These are phyloP conservation scores for Papiliotrema nemorosa DNA, from an alignment of 1,284 basidiomycete genomes.

Conservation along the genomic window DNA sequence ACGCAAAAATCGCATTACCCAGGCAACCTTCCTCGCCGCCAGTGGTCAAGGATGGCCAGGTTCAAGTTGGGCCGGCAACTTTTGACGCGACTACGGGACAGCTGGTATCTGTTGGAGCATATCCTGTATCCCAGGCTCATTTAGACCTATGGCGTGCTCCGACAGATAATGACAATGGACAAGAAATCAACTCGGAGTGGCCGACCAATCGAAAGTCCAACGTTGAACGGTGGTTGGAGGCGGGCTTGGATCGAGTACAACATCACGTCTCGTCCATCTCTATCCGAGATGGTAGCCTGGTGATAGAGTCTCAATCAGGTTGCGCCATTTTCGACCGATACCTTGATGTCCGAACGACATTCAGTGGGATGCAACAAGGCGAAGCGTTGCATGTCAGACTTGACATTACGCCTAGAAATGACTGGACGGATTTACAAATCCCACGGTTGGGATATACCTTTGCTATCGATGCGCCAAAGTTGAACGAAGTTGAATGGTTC, in stretches of 20 bases:
- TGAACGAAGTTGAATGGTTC: slow-evolving; percentile 11
- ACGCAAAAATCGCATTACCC: background rate
- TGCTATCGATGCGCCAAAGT: slow-evolving; percentile 1
- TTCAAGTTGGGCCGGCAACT: slow-evolving; percentile 13
- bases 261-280: slow-evolving; percentile 10
- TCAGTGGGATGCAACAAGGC: slow-evolving; percentile 9
- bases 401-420: slow-evolving; percentile 8
- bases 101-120: slow-evolving; percentile 5
- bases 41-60: background rate
- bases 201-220: background rate
- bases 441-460: slow-evolving; percentile 17
- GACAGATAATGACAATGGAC: slow-evolving; percentile 22
- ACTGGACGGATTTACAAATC: slow-evolving; percentile 11
- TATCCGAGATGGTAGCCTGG: slow-evolving; percentile 1
- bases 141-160: slow-evolving; percentile 21
- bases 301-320: slow-evolving; percentile 10
- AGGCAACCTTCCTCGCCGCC: background rate
- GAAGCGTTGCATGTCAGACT: background rate
- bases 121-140: background rate
- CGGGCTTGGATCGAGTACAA: slow-evolving; percentile 18
- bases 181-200: background rate
- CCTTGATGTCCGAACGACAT: slow-evolving; percentile 7
- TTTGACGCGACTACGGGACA: slow-evolving; percentile 9
- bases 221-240: background rate
- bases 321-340: slow-evolving; percentile 12